These are phyloP conservation scores for Colletotrichum sp. DNA, from an alignment of 2,329 filamentous ascomycete genomes.

Conservation along the genomic window DNA sequence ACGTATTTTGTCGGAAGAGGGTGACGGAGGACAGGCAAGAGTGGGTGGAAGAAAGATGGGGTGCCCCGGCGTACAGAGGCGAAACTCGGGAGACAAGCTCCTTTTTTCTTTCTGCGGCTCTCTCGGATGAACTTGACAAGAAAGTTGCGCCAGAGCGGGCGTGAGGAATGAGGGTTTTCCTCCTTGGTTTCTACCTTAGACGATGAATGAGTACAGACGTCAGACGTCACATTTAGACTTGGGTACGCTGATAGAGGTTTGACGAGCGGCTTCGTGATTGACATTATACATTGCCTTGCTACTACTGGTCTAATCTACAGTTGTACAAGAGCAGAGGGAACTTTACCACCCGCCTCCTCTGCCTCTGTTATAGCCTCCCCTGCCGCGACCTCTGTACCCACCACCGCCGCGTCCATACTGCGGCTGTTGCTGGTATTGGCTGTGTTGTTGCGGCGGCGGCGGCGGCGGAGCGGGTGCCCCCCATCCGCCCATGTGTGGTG, in stretches of 20 bases:
- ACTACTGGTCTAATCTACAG: not conserved
- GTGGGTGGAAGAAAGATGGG: not conserved
- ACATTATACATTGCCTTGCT: not conserved
- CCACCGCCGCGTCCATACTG: slow-evolving; percentile 15
- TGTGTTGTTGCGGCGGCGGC: slow-evolving; percentile 14
- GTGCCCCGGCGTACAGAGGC: slow-evolving; percentile 7
- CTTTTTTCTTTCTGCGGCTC: slow-evolving; percentile 7
- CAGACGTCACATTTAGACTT: slow-evolving; percentile 11
- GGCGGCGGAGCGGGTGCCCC: not conserved
- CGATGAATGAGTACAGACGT: slow-evolving; percentile 22
- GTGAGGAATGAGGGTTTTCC: slow-evolving; percentile 2
- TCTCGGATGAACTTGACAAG: not conserved
- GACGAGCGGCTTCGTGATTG: not conserved
- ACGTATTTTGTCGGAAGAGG: not conserved
- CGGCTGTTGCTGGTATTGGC: slow-evolving; percentile 7
- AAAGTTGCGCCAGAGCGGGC: not conserved
- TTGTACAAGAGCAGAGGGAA: not conserved
- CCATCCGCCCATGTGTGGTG: slow-evolving; percentile 12
- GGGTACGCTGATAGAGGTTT: not conserved
- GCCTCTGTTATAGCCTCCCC: slow-evolving; percentile 19
- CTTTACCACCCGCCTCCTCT: not conserved
- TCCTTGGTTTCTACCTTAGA: slow-evolving; percentile 19
- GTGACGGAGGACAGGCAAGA: slow-evolving; percentile 20
- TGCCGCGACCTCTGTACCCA: slow-evolving; percentile 9
- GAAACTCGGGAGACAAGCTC: slow-evolving; percentile 9